phyloP scores from a whole-genome alignment of 2,329 filamentous ascomycete genomes.

The Microsporum ferrugineum region DNA sequence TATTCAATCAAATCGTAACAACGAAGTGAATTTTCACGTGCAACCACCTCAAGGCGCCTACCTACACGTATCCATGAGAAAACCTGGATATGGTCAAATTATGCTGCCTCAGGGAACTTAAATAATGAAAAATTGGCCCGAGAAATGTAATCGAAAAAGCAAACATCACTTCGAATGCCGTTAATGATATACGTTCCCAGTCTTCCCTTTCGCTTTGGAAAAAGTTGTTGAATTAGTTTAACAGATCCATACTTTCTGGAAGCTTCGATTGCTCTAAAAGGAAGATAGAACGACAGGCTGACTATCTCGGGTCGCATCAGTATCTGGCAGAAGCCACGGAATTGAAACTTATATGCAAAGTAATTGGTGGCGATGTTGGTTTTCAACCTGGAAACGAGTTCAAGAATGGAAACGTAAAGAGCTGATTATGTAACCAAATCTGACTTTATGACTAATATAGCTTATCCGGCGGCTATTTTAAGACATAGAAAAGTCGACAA shows the following conservation, averaged over 20 bases:
- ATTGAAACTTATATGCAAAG: background rate
- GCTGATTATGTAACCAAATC: too few relatives aligned
- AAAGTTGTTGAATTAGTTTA: conserved; percentile 6
- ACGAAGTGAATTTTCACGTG: background rate
- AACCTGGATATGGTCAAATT: conserved; percentile 5
- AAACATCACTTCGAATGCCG: conserved; percentile 7
- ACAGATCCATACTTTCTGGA: background rate
- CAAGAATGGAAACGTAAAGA: too few relatives aligned
- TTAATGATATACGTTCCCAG: background rate
- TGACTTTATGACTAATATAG: too few relatives aligned
- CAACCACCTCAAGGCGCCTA: conserved; percentile 3
- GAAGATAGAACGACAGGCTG: background rate
- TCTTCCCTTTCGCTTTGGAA: background rate
- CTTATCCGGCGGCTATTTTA: too few relatives aligned
- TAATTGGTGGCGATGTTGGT: background rate
- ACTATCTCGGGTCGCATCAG: background rate
- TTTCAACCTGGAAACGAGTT: background rate
- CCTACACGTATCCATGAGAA: background rate
- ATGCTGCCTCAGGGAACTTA: conserved; percentile 6
- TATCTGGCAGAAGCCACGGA: background rate
- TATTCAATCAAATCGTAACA: background rate
- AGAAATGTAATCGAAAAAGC: conserved; percentile 11
- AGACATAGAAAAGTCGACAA: too few relatives aligned
- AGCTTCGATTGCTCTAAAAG: background rate
- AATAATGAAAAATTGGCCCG: conserved; percentile 9